Evolutionary conservation across 2,329 filamentous ascomycete species (phyloP), one percentile per base, ranked within the genome.

Genomic region (Xylaria sp.): DNA sequence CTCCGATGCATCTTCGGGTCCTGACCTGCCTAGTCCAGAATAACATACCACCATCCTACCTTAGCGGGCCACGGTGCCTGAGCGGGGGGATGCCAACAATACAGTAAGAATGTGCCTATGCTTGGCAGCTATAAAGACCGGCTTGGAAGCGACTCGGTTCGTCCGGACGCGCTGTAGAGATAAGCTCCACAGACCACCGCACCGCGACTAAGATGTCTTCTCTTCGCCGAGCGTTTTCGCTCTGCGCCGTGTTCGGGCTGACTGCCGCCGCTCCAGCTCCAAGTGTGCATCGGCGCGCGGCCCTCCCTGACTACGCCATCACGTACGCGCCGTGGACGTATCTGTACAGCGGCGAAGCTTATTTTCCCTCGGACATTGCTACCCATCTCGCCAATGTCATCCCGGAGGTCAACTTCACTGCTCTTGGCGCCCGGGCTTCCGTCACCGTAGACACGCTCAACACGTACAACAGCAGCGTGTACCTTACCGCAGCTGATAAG

Each of bases 281-380:
- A 13, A 59, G 10, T 48, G n/a, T 63, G 17, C 53, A 59, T n/a
- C 53, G 58, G 51, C 62, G 53, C 13, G 57, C 33, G 17, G 46
- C 66, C 13, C 51, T 68, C 6, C 66, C 66, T 13, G 66, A 68
- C 31, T 68, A 66, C 36, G 66, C 66, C 49, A 65, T 68, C 33
- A 68, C 66, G 42, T 68, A 65, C 57, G 66, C 66, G 51, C 66
- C 66, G 7, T 61, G 62, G 58, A 65, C 66, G n/a, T 67, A 66
- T 53, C 63, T 67, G n/a, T 69, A 69, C 54, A 69, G 67, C 64
- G 67, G 67, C 59, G 67, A 69, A 59, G 6, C 15, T 9, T 69
- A 66, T 48, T 69, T 63, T 23, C 64, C 67, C n/a, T 69, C 67
- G 13, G 63, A 69, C 23, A 65, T 68, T 20, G 10, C 49, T 7